Evolutionary conservation across 257 asterid genomes (phyloP).

Genomic region (Solanum clarkiae): DNA sequence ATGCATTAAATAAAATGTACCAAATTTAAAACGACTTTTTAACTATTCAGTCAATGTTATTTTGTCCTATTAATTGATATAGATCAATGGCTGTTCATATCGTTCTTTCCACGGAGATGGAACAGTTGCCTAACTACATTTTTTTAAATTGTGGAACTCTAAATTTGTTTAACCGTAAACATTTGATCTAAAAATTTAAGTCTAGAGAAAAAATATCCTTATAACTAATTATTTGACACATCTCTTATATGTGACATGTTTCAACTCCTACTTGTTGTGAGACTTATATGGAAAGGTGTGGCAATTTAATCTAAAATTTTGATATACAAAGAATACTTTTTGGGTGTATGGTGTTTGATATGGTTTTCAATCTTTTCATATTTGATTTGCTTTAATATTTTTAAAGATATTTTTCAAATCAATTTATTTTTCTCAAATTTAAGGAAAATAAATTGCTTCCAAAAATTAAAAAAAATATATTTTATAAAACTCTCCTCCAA

Average conservation of each 20-base stretch:
- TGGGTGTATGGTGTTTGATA: no score
- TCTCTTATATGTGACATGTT: background rate
- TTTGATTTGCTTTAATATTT: no score
- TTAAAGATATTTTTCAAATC: no score
- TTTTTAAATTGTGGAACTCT: background rate
- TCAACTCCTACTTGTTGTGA: background rate
- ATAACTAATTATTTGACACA: background rate
- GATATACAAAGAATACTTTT: background rate
- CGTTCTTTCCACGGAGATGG: background rate
- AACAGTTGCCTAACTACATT: background rate
- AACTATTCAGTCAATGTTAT: background rate
- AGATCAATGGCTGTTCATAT: background rate
- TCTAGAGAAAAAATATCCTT: accelerated
- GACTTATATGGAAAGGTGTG: background rate
- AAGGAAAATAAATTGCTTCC: no score
- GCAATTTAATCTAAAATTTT: background rate
- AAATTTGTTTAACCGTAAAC: accelerated
- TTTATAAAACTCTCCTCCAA: no score
- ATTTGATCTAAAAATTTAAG: background rate
- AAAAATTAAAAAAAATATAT: no score
- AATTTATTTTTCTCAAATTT: no score
- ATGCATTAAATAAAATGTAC: no score
- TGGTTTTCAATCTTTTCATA: no score
- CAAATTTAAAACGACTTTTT: no score
- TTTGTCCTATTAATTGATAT: background rate